phyloP scores from a whole-genome alignment of 257 asterid species.

The Nicotiana otophora region DNA sequence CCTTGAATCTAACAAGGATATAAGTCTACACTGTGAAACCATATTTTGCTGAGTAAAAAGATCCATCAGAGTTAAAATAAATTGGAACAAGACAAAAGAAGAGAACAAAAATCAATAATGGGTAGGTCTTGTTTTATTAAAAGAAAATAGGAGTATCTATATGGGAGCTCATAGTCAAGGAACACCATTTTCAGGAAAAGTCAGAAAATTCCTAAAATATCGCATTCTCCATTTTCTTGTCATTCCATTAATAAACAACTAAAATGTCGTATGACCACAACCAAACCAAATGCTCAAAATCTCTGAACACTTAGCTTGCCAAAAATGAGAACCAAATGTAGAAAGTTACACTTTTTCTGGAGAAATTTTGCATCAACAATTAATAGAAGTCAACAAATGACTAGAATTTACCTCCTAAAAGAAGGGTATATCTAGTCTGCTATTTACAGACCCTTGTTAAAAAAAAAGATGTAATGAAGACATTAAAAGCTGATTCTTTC shows the following conservation, averaged over 20 bases:
- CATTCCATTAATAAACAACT: background rate
- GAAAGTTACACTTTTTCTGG: background rate
- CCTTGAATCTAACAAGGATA: background rate
- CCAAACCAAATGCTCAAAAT: background rate
- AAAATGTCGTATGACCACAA: background rate
- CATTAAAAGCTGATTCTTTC: background rate
- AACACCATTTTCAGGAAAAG: background rate
- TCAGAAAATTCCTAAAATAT: background rate
- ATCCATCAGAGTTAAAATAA: background rate
- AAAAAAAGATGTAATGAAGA: background rate
- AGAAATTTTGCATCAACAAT: background rate
- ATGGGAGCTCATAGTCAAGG: background rate
- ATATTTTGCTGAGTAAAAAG: background rate
- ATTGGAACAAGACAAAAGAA: background rate
- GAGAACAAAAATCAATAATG: background rate
- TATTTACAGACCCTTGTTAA: background rate
- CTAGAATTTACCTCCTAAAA: background rate
- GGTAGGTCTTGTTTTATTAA: background rate
- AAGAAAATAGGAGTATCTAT: background rate
- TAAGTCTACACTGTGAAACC: background rate
- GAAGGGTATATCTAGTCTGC: background rate
- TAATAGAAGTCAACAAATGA: background rate
- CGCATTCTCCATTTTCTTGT: constrained; percentile 11
- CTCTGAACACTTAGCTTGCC: background rate
- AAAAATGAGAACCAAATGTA: background rate